Conservation (phyloP, 2,329 filamentous ascomycete genomes). For the Alternaria incomplexa region DNA sequence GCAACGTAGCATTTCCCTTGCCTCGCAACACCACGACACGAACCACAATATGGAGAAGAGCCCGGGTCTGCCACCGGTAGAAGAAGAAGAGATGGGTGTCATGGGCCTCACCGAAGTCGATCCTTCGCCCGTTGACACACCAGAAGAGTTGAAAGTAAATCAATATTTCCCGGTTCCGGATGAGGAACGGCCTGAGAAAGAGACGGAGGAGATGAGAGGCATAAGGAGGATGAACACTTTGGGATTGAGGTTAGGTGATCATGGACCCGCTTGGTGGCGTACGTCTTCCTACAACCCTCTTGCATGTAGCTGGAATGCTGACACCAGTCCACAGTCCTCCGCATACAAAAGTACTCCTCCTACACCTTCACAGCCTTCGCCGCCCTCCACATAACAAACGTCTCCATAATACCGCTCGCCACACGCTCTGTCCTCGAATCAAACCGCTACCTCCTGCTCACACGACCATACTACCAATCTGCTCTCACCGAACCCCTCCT, state of each 20-base stretch:
- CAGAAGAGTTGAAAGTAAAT: conserved; percentile 57
- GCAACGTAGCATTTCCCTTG: conserved; percentile 24
- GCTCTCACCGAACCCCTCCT: conserved; percentile 76
- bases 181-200: conserved; percentile 11
- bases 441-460: conserved; percentile 87
- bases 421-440: conserved; percentile 65
- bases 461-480: conserved; percentile 90
- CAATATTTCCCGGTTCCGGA: conserved; percentile 52
- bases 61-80: conserved; percentile 25
- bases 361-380: conserved; percentile 62
- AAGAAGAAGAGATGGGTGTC: conserved; percentile 57
- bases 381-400: conserved; percentile 58
- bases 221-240: conserved; percentile 41
- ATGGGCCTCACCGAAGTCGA: conserved; percentile 78
- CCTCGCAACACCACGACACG: conserved; percentile 8
- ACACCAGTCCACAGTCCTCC: conserved; percentile 61
- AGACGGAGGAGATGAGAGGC: conserved; percentile 13
- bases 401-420: conserved; percentile 41
- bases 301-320: not conserved
- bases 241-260: conserved; percentile 66
- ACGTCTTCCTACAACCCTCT: conserved; percentile 39
- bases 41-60: conserved; percentile 20
- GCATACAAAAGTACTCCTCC: conserved; percentile 86
- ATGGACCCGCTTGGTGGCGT: conserved; percentile 79
- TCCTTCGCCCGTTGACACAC: conserved; percentile 74